These are phyloP conservation scores for Hymenoscyphus fraxineus DNA, from an alignment of 2,329 filamentous ascomycete genomes.

Conservation along the genomic window DNA sequence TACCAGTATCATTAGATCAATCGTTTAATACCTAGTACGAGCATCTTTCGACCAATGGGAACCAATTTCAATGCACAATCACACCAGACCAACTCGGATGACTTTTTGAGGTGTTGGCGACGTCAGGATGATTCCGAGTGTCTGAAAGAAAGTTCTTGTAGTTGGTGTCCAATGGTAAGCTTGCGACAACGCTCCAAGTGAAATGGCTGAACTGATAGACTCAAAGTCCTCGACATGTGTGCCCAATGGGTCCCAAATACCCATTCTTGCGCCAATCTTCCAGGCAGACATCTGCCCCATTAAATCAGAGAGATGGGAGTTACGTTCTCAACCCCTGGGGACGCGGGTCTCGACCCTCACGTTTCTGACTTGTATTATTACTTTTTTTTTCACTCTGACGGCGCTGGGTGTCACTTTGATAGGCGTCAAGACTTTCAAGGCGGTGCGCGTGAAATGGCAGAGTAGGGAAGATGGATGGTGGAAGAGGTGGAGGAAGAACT, in stretches of 20 bases:
- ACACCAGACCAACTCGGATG: conserved; percentile 16
- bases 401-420: conserved; percentile 18
- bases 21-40: no score
- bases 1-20: no score
- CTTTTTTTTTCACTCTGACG: conserved; percentile 33
- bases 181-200: conserved; percentile 6
- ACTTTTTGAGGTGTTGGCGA: conserved; percentile 50
- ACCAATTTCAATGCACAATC: not conserved
- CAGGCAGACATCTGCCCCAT: conserved; percentile 51
- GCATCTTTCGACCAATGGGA: no score
- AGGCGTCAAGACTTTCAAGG: conserved; percentile 8
- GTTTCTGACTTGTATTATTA: conserved; percentile 36
- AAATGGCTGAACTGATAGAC: conserved; percentile 3
- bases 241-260: conserved; percentile 45
- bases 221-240: conserved; percentile 46
- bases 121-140: conserved; percentile 48
- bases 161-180: conserved; percentile 30
- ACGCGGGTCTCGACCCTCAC: conserved; percentile 44
- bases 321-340: conserved; percentile 39
- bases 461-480: conserved; percentile 29
- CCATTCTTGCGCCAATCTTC: conserved; percentile 48
- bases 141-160: conserved; percentile 35
- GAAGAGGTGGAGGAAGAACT: conserved; percentile 32
- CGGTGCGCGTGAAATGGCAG: conserved; percentile 17
- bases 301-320: conserved; percentile 44